These are phyloP conservation scores for Chenopodium formosanum DNA, from an alignment of 148 eudicot genomes.

Conservation along the genomic window DNA sequence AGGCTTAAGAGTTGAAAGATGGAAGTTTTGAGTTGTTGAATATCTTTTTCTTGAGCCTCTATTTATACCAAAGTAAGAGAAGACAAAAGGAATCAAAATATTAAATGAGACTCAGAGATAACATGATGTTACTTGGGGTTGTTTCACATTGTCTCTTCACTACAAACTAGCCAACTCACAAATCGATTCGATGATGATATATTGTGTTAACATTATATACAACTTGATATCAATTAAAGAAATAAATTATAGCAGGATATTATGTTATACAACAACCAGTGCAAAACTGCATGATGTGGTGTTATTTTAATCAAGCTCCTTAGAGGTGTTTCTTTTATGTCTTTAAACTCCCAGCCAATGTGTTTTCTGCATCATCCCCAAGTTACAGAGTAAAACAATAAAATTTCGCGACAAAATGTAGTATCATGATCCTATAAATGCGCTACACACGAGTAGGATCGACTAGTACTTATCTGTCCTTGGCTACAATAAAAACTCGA, in stretches of 20 bases:
- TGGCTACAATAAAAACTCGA: too few species aligned
- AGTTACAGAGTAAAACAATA: background rate
- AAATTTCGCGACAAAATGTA: background rate
- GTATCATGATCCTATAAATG: background rate
- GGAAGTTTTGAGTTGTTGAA: constrained; percentile 8
- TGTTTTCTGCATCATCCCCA: background rate
- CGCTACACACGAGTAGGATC: background rate
- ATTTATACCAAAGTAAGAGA: constrained; percentile 12
- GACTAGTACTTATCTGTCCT: background rate
- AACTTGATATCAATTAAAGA: background rate
- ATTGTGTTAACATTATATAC: background rate
- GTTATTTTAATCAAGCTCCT: background rate
- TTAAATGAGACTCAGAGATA: background rate
- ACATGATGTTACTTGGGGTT: background rate
- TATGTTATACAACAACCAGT: background rate
- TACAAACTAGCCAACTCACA: constrained; percentile 5
- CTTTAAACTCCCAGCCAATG: constrained; percentile 2
- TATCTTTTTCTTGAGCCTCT: background rate
- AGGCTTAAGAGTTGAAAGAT: background rate
- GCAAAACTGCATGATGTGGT: background rate
- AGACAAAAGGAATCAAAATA: constrained; percentile 23
- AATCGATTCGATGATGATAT: background rate
- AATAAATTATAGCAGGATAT: background rate
- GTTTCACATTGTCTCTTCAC: constrained; percentile 1
- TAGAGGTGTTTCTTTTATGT: background rate